Conservation (phyloP, 306 rosid species). For the Pyrus pyrifolia region DNA sequence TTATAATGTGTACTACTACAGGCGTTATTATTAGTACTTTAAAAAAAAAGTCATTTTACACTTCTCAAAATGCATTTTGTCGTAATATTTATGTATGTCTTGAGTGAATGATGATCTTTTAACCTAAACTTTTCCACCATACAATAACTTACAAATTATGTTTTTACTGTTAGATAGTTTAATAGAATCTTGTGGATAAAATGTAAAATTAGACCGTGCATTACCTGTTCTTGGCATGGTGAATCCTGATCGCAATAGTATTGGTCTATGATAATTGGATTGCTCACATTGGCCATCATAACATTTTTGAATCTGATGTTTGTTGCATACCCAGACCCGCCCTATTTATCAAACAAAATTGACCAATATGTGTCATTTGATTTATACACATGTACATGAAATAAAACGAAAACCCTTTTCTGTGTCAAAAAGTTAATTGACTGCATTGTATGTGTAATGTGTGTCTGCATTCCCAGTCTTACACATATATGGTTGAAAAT, state of each 20-base stretch:
- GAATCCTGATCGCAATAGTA: constrained; percentile 57
- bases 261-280: constrained; percentile 86
- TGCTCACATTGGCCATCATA: constrained; percentile 53
- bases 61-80: not conserved
- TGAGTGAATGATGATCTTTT: not conserved
- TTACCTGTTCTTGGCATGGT: constrained; percentile 54
- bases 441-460: not conserved
- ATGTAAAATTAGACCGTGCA: not conserved
- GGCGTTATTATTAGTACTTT: no score
- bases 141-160: not conserved
- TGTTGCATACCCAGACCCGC: constrained; percentile 71
- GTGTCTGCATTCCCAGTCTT: not conserved
- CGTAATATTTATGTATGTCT: not conserved
- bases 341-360: constrained; percentile 20
- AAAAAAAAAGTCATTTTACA: not conserved
- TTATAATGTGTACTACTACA: not conserved
- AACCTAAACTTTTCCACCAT: not conserved
- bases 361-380: not conserved
- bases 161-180: not conserved
- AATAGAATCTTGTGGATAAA: not conserved
- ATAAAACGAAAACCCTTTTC: not conserved
- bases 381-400: not conserved
- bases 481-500: not conserved
- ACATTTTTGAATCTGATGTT: constrained; percentile 49
- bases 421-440: not conserved